Conservation (phyloP, 2,329 filamentous ascomycete species). For the Monilinia polystroma region DNA sequence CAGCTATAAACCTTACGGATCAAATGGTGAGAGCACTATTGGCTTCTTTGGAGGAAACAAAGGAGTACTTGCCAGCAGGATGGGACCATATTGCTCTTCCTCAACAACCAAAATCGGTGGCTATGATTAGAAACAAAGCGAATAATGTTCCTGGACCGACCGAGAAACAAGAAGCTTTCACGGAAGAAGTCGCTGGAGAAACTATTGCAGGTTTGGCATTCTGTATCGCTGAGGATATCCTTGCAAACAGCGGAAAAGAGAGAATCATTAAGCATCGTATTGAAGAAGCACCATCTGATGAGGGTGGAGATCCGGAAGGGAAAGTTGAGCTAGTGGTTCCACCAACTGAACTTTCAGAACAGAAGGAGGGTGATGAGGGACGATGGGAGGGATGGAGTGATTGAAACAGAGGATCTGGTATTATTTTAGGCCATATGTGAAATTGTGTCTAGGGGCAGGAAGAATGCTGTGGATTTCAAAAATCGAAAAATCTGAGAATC, state of each 20-base stretch:
- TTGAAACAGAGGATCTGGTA: not conserved
- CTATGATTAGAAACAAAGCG: not conserved
- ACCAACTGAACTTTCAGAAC: not conserved
- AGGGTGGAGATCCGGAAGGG: not conserved
- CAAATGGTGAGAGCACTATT: conserved; percentile 5
- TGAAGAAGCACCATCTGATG: not conserved
- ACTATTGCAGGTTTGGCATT: not conserved
- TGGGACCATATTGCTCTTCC: conserved; percentile 1
- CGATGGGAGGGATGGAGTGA: not conserved
- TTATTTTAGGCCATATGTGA: not conserved
- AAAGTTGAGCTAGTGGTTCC: not conserved
- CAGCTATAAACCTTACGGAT: not conserved
- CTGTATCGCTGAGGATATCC: not conserved
- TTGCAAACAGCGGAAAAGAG: not conserved
- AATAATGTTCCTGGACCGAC: not conserved
- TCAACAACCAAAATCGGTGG: conserved; percentile 4
- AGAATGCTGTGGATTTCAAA: not conserved
- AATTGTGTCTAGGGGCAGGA: not conserved
- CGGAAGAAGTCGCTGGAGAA: not conserved
- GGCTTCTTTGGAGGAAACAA: not conserved
- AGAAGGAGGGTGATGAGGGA: not conserved
- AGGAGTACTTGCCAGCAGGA: conserved; percentile 2
- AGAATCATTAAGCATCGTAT: not conserved
- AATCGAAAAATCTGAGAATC: not conserved
- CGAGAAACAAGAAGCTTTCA: not conserved